These are phyloP conservation scores for Arthrobotrys conoides DNA, from an alignment of 2,329 filamentous ascomycete species.

Conservation along the genomic window DNA sequence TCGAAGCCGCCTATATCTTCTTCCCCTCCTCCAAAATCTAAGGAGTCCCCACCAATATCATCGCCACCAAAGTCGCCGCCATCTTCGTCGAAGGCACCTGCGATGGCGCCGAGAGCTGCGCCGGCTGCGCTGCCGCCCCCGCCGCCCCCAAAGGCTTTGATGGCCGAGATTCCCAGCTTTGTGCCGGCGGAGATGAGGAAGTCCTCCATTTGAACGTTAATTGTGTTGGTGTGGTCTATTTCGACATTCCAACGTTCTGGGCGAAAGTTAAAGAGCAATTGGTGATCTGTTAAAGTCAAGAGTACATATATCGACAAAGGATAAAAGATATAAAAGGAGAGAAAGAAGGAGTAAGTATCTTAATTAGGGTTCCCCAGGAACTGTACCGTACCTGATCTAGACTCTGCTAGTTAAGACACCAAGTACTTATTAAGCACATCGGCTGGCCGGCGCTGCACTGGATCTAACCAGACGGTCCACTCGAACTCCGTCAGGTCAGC, in stretches of 20 bases:
- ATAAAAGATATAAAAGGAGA: neutral
- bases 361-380: conserved; percentile 1
- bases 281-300: neutral
- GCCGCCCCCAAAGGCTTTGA: conserved; percentile 38
- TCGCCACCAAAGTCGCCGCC: conserved; percentile 15
- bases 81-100: conserved; percentile 45
- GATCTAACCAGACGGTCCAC: conserved; percentile 1
- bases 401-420: neutral
- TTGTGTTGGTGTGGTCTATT: conserved; percentile 15
- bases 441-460: no score
- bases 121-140: conserved; percentile 30
- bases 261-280: neutral
- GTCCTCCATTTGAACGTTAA: conserved; percentile 34
- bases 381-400: neutral
- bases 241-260: conserved; percentile 15
- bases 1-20: conserved; percentile 8
- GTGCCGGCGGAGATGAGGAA: conserved; percentile 37
- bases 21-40: conserved; percentile 17
- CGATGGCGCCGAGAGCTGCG: conserved; percentile 24
- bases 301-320: neutral
- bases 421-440: conserved; percentile 2
- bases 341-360: conserved; percentile 7
- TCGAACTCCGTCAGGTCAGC: neutral
- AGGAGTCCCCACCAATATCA: conserved; percentile 1
- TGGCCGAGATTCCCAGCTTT: conserved; percentile 40